Conservation (phyloP, 305 asterid species). For the Rubia balearica region DNA sequence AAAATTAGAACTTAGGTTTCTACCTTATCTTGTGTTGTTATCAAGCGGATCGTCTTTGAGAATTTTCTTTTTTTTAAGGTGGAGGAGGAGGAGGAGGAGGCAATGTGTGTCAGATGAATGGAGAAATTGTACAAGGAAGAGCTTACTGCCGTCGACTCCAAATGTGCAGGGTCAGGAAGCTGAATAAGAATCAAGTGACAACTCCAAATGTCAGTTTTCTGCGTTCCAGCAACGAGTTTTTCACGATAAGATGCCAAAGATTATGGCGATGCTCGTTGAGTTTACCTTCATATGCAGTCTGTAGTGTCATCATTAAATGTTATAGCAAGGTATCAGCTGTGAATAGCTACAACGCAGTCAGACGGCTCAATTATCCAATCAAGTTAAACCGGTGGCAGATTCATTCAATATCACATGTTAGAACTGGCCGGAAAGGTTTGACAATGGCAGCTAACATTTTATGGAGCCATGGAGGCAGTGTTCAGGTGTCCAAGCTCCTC, state of each 20-base stretch:
- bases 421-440: background rate
- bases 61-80: background rate
- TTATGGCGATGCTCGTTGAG: background rate
- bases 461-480: too few relatives aligned
- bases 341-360: background rate
- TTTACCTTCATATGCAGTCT: background rate
- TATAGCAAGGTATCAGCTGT: background rate
- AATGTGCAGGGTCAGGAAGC: background rate
- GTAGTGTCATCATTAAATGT: too few relatives aligned
- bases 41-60: background rate
- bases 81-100: background rate
- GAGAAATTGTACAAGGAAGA: background rate
- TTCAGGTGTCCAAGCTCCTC: too few relatives aligned
- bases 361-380: background rate
- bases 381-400: too few relatives aligned
- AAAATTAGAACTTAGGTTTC: background rate
- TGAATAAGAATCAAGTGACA: background rate
- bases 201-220: background rate
- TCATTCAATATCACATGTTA: background rate
- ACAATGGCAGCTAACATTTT: background rate
- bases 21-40: background rate
- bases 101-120: background rate
- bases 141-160: background rate
- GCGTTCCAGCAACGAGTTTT: background rate
- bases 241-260: background rate